These are phyloP conservation scores for Pythium apleroticum DNA, from an alignment of 352 stramenopile species.

Conservation along the genomic window DNA sequence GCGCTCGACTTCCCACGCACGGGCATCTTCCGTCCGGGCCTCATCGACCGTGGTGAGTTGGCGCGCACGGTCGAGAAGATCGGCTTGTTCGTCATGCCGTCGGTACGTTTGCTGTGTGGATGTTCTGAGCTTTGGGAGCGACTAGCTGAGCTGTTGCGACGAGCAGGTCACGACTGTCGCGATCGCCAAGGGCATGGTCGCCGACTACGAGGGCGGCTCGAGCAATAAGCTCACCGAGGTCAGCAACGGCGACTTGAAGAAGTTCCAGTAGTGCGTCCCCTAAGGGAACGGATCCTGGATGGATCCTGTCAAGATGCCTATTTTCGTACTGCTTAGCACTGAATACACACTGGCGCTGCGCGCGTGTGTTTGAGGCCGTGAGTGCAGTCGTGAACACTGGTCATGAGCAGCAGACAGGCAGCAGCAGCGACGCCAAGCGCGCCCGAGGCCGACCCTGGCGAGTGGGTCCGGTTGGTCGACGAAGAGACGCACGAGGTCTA, in stretches of 20 bases:
- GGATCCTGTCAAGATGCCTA: not conserved
- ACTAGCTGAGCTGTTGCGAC: too few relatives aligned
- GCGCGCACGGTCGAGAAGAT: conserved; percentile 56
- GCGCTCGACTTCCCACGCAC: conserved; percentile 51
- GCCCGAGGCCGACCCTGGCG: not conserved
- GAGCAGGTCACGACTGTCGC: conserved; percentile 37
- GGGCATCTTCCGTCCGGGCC: conserved; percentile 56
- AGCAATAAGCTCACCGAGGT: conserved; percentile 42
- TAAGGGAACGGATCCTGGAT: not conserved
- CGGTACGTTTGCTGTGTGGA: conserved; percentile 40
- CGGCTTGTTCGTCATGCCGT: conserved; percentile 46
- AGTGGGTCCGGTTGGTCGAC: not conserved
- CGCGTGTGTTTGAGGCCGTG: too few relatives aligned
- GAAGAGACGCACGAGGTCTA: not conserved
- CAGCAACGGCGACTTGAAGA: conserved; percentile 55
- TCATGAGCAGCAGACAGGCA: not conserved
- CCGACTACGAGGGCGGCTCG: conserved; percentile 57
- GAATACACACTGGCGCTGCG: not conserved
- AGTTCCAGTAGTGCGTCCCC: conserved; percentile 21
- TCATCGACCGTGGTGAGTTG: conserved; percentile 60
- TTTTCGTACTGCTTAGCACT: conserved; percentile 1
- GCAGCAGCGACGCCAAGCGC: not conserved
- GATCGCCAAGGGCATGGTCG: conserved; percentile 68
- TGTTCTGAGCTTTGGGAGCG: too few relatives aligned
- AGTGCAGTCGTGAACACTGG: not conserved